These are phyloP conservation scores for Backusella luteola DNA, from an alignment of 192 early-diverging fungal genomes.

Conservation along the genomic window DNA sequence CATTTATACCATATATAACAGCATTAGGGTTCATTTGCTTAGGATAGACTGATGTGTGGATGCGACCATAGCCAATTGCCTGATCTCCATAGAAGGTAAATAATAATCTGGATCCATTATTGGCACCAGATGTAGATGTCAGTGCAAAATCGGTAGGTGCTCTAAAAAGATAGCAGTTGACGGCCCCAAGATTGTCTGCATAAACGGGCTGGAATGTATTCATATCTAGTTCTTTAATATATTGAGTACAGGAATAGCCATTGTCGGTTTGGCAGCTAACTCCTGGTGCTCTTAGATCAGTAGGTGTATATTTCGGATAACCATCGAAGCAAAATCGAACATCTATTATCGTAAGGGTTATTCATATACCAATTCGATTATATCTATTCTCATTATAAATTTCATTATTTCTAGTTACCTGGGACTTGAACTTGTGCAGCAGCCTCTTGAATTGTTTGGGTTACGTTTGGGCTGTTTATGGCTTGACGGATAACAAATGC, in stretches of 20 bases:
- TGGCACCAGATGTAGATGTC: constrained; percentile 30
- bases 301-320: constrained; percentile 8
- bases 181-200: constrained; percentile 27
- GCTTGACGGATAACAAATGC: constrained; percentile 34
- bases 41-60: constrained; percentile 30
- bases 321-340: constrained; percentile 39
- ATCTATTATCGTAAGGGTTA: constrained; percentile 9
- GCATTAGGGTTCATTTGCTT: constrained; percentile 34
- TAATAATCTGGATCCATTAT: constrained; percentile 29
- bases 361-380: not conserved
- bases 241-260: constrained; percentile 20
- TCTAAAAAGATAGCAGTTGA: constrained; percentile 29
- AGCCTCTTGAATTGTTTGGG: constrained; percentile 20
- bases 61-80: constrained; percentile 20
- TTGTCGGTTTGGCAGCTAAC: constrained; percentile 28
- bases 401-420: constrained; percentile 10
- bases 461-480: constrained; percentile 30
- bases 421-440: constrained; percentile 26
- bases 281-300: constrained; percentile 17
- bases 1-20: constrained; percentile 17
- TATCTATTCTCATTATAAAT: not conserved
- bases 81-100: constrained; percentile 32
- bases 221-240: constrained; percentile 23
- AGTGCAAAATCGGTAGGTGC: constrained; percentile 17
- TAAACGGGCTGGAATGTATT: constrained; percentile 22